phyloP scores from a whole-genome alignment of 2,329 filamentous ascomycete genomes.

The Keithomyces neogunnii region DNA sequence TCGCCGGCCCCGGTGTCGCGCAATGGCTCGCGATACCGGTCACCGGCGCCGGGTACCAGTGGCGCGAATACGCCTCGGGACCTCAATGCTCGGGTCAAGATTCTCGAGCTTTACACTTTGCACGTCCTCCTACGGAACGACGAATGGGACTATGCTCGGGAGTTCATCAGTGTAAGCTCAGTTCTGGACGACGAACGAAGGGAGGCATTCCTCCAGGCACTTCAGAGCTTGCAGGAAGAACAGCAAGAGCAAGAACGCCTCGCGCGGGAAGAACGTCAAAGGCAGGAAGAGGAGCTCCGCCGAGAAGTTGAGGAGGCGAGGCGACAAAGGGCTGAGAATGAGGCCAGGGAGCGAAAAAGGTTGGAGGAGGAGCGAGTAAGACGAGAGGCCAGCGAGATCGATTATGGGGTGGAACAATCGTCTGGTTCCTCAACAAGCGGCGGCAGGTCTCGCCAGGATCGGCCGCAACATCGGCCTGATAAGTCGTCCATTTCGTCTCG shows the following conservation, averaged over 20 bases:
- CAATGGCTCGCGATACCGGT: constrained; percentile 30
- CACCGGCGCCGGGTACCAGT: constrained; percentile 40
- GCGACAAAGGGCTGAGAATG: constrained; percentile 48
- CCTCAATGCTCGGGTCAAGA: constrained; percentile 76
- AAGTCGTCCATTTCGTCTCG: constrained; percentile 16
- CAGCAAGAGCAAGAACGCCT: constrained; percentile 61
- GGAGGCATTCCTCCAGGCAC: constrained; percentile 78
- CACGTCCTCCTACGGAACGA: constrained; percentile 90
- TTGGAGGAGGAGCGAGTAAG: constrained; percentile 45
- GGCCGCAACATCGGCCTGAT: constrained; percentile 17
- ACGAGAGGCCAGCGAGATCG: constrained; percentile 50
- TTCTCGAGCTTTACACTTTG: constrained; percentile 89
- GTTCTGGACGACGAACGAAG: constrained; percentile 87
- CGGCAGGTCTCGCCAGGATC: constrained; percentile 22
- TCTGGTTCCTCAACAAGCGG: constrained; percentile 26
- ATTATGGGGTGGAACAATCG: constrained; percentile 59
- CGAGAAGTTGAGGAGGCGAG: constrained; percentile 50
- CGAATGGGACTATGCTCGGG: constrained; percentile 90
- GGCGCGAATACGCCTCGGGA: constrained; percentile 79
- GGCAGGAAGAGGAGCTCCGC: constrained; percentile 48
- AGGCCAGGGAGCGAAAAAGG: constrained; percentile 43
- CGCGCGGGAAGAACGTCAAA: constrained; percentile 50
- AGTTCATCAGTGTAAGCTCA: constrained; percentile 81
- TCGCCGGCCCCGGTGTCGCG: constrained; percentile 27
- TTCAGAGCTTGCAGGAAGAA: constrained; percentile 78